Conservation (phyloP, 2,329 filamentous ascomycete species). For the Pseudovirgaria hyperparasitica region DNA sequence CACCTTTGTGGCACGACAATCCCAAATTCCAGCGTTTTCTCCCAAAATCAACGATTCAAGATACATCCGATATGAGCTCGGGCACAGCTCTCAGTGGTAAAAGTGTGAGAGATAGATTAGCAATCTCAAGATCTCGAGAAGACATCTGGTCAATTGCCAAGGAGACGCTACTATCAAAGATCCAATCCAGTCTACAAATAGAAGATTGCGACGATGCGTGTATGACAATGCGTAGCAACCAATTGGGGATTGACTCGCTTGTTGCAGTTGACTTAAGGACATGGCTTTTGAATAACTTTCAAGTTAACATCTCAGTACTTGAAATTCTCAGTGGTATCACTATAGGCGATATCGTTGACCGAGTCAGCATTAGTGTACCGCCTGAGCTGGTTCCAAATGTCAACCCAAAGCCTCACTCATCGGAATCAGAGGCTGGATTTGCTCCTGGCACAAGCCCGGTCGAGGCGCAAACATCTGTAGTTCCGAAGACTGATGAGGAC, state of each 20-base stretch:
- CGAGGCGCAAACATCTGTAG: neutral
- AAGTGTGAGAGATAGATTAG: too few relatives aligned
- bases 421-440: neutral
- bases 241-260: slow-evolving; percentile 22
- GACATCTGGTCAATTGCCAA: too few relatives aligned
- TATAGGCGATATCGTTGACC: neutral
- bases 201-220: too few relatives aligned
- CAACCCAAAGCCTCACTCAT: neutral
- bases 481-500: neutral
- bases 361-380: neutral
- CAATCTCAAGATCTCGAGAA: too few relatives aligned
- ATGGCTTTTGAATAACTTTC: slow-evolving; percentile 29
- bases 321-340: neutral
- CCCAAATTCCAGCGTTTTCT: too few relatives aligned
- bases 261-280: slow-evolving; percentile 26
- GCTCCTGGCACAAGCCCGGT: neutral
- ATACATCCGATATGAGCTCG: too few relatives aligned
- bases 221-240: too few relatives aligned
- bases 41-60: too few relatives aligned
- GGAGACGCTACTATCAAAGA: too few relatives aligned
- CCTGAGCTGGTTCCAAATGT: neutral
- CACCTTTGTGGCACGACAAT: too few relatives aligned
- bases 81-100: too few relatives aligned
- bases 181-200: too few relatives aligned
- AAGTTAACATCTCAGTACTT: neutral